phyloP scores from a whole-genome alignment of 73 alveolate species.

The Paramecium biaurelia region DNA sequence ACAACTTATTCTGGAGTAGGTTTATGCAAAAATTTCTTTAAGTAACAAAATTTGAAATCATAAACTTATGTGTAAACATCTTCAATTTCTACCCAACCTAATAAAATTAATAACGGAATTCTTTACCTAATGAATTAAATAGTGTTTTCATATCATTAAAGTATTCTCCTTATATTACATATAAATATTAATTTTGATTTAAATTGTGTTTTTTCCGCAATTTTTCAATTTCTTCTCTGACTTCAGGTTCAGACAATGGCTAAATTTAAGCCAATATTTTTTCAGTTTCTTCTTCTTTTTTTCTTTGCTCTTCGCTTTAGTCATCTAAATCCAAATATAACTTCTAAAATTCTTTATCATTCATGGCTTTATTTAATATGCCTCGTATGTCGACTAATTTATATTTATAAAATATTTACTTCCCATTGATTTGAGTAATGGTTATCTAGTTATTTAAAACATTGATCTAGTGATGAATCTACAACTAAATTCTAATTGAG shows the following conservation, averaged over 20 bases:
- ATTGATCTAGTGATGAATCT: background rate
- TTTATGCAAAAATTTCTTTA: slow-evolving; percentile 47
- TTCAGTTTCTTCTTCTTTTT: slow-evolving; percentile 25
- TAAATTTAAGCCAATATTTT: background rate
- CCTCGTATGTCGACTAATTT: slow-evolving; percentile 35
- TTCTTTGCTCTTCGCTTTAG: slow-evolving; percentile 8
- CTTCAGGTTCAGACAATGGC: background rate
- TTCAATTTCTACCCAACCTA: slow-evolving; percentile 61
- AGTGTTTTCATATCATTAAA: background rate
- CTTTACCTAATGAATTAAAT: background rate
- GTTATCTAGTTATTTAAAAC: slow-evolving; percentile 29
- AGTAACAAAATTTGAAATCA: slow-evolving; percentile 53
- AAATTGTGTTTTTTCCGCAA: slow-evolving; percentile 42
- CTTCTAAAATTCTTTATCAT: slow-evolving; percentile 35
- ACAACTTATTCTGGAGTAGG: slow-evolving; percentile 18
- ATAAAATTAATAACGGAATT: background rate
- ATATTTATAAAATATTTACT: background rate
- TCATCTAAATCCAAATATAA: slow-evolving; percentile 64
- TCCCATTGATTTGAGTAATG: slow-evolving; percentile 7
- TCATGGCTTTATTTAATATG: slow-evolving; percentile 9
- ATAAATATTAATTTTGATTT: slow-evolving; percentile 21
- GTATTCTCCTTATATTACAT: slow-evolving; percentile 25
- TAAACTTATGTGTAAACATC: slow-evolving; percentile 32
- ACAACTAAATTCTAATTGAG: slow-evolving; percentile 13
- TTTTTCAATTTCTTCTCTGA: background rate